These are phyloP conservation scores for Ogataea pini DNA, from an alignment of 805 yeast genomes.

Conservation along the genomic window DNA sequence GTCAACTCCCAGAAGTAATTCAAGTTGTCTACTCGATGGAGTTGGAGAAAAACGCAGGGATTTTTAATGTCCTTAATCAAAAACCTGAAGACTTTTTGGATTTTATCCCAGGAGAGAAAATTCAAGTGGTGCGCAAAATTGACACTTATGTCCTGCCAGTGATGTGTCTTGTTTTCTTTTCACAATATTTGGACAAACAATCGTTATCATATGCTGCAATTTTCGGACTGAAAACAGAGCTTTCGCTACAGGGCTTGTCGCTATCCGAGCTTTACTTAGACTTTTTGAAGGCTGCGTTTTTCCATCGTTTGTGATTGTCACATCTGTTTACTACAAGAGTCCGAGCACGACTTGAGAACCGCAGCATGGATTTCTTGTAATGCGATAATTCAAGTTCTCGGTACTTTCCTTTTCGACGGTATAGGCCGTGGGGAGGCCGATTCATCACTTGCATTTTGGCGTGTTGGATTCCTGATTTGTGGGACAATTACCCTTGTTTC, in stretches of 20 bases:
- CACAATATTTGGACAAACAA: conserved; percentile 27
- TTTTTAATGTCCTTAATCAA: background rate
- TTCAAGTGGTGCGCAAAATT: conserved; percentile 28
- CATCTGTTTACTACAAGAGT: conserved; percentile 52
- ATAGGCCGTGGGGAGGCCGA: conserved; percentile 27
- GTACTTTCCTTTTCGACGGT: conserved; percentile 40
- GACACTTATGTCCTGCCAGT: conserved; percentile 25
- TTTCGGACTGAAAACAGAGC: conserved; percentile 48
- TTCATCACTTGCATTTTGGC: conserved; percentile 46
- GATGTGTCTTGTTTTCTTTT: conserved; percentile 21
- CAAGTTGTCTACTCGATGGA: background rate
- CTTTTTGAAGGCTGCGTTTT: conserved; percentile 52
- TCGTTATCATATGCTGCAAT: conserved; percentile 34
- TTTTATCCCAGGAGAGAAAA: conserved; percentile 30
- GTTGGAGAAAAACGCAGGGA: background rate
- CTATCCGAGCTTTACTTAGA: conserved; percentile 49
- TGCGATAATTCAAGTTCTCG: conserved; percentile 46
- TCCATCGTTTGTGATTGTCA: conserved; percentile 56
- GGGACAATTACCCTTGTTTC: conserved; percentile 51
- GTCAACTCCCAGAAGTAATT: background rate
- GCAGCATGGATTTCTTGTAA: conserved; percentile 42
- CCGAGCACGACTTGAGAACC: conserved; percentile 45
- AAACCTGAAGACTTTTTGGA: conserved; percentile 2
- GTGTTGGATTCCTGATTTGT: conserved; percentile 50
- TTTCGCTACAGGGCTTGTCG: conserved; percentile 48